Evolutionary conservation across 495 filamentous ascomycete genomes (phyloP), one percentile per base, ranked within the genome.

Genomic region (Penicillium diatomitis): DNA sequence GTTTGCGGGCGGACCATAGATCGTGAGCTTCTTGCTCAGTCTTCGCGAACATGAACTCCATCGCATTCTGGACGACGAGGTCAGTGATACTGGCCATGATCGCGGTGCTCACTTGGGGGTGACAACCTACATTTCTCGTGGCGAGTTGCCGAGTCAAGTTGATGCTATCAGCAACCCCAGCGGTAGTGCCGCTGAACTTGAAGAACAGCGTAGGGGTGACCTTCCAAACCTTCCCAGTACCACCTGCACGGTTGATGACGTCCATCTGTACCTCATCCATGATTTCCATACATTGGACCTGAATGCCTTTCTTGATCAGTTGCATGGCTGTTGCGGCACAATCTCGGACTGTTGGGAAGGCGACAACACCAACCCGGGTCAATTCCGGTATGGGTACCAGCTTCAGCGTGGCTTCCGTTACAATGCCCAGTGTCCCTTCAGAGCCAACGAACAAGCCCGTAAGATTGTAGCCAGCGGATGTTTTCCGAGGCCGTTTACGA

Each of bases 181-280:
- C 69, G 0, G 72, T 74, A 0, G 88, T 90, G 32, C 90, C 89
- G 10, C 80, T 78, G 66, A 95, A 97, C 61, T 96, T 96, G 78
- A 97, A 92, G 70, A 97, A 96, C 4, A 97, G 69, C 4, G 91
- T 96, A 4, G 91, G 90, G 10, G 44, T 37, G 6, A 46, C 55
- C 7, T 27, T 6, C 11, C 79, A 79, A 51, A 85, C 80, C 87
- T 90, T 95, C 6, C 74, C 71, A 0, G 90, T 95, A 44, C 73
- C 77, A 49, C 88, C 87, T 4, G 83, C 81, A 38, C 74, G 62
- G 67, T 97, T 97, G 68, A 97, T 90, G 52, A 88, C 88, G 50
- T 78, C 76, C 91, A 97, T 97, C 68, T 95, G 88, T 31, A 90
- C 85, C 58, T 96, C 90, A 65, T 97, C 91, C 37, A 96, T 70